phyloP scores from a whole-genome alignment of 2,329 filamentous ascomycete genomes.

The Aspergillus chevalieri region DNA sequence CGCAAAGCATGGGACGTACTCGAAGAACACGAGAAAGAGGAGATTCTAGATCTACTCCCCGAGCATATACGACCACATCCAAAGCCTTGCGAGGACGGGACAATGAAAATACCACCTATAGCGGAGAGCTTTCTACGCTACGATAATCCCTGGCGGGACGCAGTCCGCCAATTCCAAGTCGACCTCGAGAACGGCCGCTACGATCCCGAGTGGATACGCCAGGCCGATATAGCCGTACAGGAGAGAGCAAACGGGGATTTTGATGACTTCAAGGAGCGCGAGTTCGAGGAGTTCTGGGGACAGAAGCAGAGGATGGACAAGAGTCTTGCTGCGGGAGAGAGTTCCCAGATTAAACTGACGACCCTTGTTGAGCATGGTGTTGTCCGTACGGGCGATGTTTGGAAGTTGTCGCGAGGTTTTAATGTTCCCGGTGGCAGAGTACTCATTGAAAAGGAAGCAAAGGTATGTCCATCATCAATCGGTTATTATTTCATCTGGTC shows the following conservation, averaged over 20 bases:
- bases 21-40: slow-evolving; percentile 36
- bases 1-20: slow-evolving; percentile 38
- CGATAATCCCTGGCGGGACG: slow-evolving; percentile 46
- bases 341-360: slow-evolving; percentile 34
- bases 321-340: slow-evolving; percentile 35
- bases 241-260: slow-evolving; percentile 50
- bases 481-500: not conserved
- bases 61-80: slow-evolving; percentile 35
- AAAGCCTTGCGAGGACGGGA: slow-evolving; percentile 22
- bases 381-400: slow-evolving; percentile 36
- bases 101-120: slow-evolving; percentile 33
- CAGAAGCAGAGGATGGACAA: slow-evolving; percentile 43
- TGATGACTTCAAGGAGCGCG: slow-evolving; percentile 50
- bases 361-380: slow-evolving; percentile 31
- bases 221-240: slow-evolving; percentile 49
- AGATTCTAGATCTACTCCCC: slow-evolving; percentile 36
- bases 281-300: slow-evolving; percentile 54
- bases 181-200: slow-evolving; percentile 52
- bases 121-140: slow-evolving; percentile 38
- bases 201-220: slow-evolving; percentile 51
- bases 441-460: slow-evolving; percentile 39
- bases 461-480: slow-evolving; percentile 21
- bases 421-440: slow-evolving; percentile 10
- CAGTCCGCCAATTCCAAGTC: slow-evolving; percentile 49
- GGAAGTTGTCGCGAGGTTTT: slow-evolving; percentile 31